Evolutionary conservation across 108 stramenopile genomes (phyloP), one percentile per base, ranked within the genome.

Genomic region (Pseudonitzschia delicatissima): DNA sequence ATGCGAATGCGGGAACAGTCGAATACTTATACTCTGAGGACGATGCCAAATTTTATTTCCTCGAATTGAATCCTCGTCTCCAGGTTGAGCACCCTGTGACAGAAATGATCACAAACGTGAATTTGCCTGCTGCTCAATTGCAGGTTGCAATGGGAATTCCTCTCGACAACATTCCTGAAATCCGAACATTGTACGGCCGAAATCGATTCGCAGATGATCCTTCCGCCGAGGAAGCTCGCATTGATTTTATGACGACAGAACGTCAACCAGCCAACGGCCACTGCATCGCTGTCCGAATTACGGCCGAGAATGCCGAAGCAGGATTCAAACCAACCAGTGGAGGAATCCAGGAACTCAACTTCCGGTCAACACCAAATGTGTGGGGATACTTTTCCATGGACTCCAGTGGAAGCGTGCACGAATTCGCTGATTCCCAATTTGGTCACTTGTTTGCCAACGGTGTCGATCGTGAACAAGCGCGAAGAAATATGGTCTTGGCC

Each of bases 11-110:
- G 7, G 99, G 99, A 18, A 99, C 99, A 1, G 98, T 99, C 23
- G 99, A 99, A 86, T 99, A 98, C 79, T 80, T 99, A 28, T 99
- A 96, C 81, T 87, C 91, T 1, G 95, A 96, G 69, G 48, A 79
- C 5, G 87, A 92, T 67, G 67, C 87, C 57, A 91, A 94, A 69
- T 99, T 98, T 68, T 98, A 90, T 75, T 98, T 99, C 74, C 80
- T 99, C 71, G 99, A 99, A 79, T 82, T 99, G 62, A 99, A 99
- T 76, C 99, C 99, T 1, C 79, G 94, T 44, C 71, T 98, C 57
- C 97, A 99, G 79, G 99, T 99, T 55, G 99, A 99, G 79, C 99
- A 99, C 86, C 98, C 98, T 6, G 98, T 98, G n/a, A 99, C 99
- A 4, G 99, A 99, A 82, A 98, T 97, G 92, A 97, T 99, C 69